Conservation (phyloP, 352 stramenopile species). For the Phytophthora hybrid region DNA sequence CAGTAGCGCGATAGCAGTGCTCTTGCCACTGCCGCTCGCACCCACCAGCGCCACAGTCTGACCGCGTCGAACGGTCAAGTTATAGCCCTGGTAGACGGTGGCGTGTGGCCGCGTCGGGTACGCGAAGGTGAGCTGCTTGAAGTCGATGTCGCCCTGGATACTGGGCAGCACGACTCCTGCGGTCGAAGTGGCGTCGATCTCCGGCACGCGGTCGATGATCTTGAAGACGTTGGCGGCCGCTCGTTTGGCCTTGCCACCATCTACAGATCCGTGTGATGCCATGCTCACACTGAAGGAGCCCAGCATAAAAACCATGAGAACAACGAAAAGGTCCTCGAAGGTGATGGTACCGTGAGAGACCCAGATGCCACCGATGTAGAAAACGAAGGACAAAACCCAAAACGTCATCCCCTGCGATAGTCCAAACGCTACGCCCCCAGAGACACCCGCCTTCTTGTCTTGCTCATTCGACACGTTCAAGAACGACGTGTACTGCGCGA, state of each 20-base stretch:
- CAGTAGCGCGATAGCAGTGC: conserved; percentile 76
- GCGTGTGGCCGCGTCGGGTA: conserved; percentile 89
- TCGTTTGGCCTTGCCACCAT: conserved; percentile 62
- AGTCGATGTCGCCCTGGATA: conserved; percentile 71
- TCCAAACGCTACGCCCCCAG: conserved; percentile 55
- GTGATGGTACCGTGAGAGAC: conserved; percentile 48
- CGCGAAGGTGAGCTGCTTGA: conserved; percentile 89
- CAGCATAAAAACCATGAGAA: conserved; percentile 60
- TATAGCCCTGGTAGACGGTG: conserved; percentile 81
- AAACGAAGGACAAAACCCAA: conserved; percentile 57
- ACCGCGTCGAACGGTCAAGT: conserved; percentile 67
- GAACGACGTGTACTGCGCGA: conserved; percentile 32
- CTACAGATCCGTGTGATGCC: conserved; percentile 56
- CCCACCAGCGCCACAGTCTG: conserved; percentile 91
- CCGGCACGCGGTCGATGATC: conserved; percentile 75
- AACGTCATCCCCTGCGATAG: conserved; percentile 59
- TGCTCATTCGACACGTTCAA: conserved; percentile 43
- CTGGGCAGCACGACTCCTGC: conserved; percentile 23
- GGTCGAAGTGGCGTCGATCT: conserved; percentile 44
- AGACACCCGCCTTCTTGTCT: conserved; percentile 42
- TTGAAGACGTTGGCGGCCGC: conserved; percentile 78
- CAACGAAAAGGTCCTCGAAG: conserved; percentile 60
- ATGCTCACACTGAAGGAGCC: conserved; percentile 60
- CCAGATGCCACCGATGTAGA: conserved; percentile 62
- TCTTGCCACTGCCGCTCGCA: conserved; percentile 87